Evolutionary conservation across 345 rosid species (phyloP).

Genomic region (Eucalyptus regnans): DNA sequence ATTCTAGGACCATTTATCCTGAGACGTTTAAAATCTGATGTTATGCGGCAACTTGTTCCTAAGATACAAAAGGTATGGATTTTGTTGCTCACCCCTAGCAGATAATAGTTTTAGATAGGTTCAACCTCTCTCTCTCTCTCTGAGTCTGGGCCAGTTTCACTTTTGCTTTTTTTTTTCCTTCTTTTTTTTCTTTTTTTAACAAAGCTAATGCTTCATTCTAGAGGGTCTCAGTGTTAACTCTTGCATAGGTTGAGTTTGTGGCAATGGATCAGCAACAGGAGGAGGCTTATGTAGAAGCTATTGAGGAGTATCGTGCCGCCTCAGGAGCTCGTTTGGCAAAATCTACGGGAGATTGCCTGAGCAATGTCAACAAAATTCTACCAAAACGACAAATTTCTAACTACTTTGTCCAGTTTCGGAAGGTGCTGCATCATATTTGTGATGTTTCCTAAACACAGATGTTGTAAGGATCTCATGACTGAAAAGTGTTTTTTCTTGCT

Average conservation of each 20-base stretch:
- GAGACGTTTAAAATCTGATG: constrained; percentile 94
- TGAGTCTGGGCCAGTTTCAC: neutral
- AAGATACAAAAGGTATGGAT: constrained; percentile 71
- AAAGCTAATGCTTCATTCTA: neutral
- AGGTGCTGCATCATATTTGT: constrained; percentile 25
- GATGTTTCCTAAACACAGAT: neutral
- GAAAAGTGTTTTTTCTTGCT: neutral
- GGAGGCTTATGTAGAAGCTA: constrained; percentile 75
- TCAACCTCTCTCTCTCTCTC: neutral
- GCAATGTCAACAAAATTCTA: constrained; percentile 35
- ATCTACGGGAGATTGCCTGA: constrained; percentile 32
- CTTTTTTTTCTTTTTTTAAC: neutral
- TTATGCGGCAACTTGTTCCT: constrained; percentile 94
- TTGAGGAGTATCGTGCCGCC: constrained; percentile 77
- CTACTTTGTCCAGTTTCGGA: constrained; percentile 88
- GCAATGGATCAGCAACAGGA: constrained; percentile 71
- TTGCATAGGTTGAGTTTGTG: constrained; percentile 80
- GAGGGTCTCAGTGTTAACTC: neutral
- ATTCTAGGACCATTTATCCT: constrained; percentile 92
- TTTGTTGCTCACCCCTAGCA: neutral
- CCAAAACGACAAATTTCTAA: constrained; percentile 88
- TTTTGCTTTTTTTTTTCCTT: neutral
- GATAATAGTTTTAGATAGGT: neutral
- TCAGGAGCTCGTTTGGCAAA: constrained; percentile 62
- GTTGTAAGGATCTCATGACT: neutral